These are phyloP conservation scores for Mycena latifolia DNA, from an alignment of 768 basidiomycete genomes.

Conservation along the genomic window DNA sequence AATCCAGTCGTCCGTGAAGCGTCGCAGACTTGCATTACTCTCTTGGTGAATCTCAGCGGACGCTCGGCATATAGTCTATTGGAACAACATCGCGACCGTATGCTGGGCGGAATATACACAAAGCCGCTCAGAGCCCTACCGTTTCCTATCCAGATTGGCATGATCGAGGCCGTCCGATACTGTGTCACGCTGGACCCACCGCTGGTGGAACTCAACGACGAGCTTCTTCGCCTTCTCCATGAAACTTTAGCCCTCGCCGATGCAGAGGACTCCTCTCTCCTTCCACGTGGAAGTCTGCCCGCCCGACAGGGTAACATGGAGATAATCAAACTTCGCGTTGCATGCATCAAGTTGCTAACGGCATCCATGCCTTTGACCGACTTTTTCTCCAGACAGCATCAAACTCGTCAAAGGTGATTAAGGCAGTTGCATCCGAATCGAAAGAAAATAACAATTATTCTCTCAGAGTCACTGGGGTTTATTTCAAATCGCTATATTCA, in stretches of 20 bases:
- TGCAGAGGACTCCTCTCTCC: conserved; percentile 89
- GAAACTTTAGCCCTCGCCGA: conserved; percentile 97
- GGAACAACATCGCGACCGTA: conserved; percentile 85
- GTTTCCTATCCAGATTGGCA: conserved; percentile 95
- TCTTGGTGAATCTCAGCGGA: conserved; percentile 80
- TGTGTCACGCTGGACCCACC: conserved; percentile 92
- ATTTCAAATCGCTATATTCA: conserved; percentile 99
- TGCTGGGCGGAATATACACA: conserved; percentile 92
- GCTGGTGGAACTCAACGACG: conserved; percentile 92
- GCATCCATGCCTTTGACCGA: conserved; percentile 96
- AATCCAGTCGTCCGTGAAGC: conserved; percentile 88
- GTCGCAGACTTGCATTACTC: conserved; percentile 82
- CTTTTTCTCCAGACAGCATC: conserved; percentile 88
- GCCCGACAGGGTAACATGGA: conserved; percentile 83
- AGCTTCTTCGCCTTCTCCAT: conserved; percentile 89
- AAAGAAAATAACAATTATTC: conserved; percentile 5
- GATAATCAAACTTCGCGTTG: conserved; percentile 90
- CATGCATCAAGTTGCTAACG: conserved; percentile 92
- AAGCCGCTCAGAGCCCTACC: conserved; percentile 96
- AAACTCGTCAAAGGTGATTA: conserved; percentile 86
- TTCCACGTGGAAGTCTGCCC: conserved; percentile 71
- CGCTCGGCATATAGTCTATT: conserved; percentile 85
- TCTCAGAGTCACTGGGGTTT: conserved; percentile 89
- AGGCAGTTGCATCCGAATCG: conserved; percentile 25
- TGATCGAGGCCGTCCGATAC: conserved; percentile 97